Base-by-base conservation (phyloP, 257 asterid genomes). In the Galeopsis tetrahit region DNA sequence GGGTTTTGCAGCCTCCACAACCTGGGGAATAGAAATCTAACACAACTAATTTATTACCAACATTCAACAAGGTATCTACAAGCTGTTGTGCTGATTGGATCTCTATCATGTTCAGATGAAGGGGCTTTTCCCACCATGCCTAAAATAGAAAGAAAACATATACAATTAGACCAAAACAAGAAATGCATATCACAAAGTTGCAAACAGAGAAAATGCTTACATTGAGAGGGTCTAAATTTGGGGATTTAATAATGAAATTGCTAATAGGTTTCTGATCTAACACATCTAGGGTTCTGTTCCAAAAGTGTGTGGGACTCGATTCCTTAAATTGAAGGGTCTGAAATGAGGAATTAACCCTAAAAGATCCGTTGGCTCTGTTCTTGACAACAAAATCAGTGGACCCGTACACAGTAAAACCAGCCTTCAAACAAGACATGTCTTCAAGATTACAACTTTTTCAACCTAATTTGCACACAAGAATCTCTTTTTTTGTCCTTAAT, bases 61-160 rank as follows among this genome's bases (percentile, higher is more conserved):
- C 93, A 82, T 74, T 86, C 74, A 63, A 55, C 87, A 94, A 77
- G 4, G 82, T 74, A 74, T 88, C 90, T 1, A 82, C 87, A 6
- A 91, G 81, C 11, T 94, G 84, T 69, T 85, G 86, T 0, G 97
- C 93, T 42, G 95, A 88, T 66, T 82, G 80, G 68, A 91, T 87
- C 85, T 94, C 98, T 65, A 86, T 14, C 97, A 94, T 91, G 84
- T 94, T 94, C 13, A 92, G 80, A 21, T 75, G 78, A 11, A 81
- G 84, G 42, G 84, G 73, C 52, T 89, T 88, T 33, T 94, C 97
- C 97, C 98, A 91, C 98, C 98, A 94, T 65, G 84, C 96, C 96
- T 93, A 66, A 75, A 84, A 70, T 44, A 66, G 1, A 77, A 38
- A 75, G 3, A 21, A 59, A 34, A 5, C 2, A 13, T 6, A 32